A percentile compares a stretch with the other conserved stretches of the same genome.
These are phyloP conservation scores for Aspergillus funiculosus DNA, from an alignment of 495 filamentous ascomycete species.

Conservation along the genomic window DNA sequence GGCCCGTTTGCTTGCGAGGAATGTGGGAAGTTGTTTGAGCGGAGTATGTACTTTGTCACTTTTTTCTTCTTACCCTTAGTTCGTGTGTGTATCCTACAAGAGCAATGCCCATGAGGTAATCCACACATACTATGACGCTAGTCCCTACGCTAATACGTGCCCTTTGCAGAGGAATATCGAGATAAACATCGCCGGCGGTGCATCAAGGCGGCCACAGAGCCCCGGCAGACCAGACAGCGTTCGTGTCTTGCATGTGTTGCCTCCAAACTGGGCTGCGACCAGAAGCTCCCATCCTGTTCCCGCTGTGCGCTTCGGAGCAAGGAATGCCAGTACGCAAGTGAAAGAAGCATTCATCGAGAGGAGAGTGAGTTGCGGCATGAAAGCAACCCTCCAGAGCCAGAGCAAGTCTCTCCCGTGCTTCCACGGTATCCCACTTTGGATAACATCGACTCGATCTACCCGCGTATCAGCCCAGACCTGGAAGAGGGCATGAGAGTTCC, in stretches of 20 bases:
- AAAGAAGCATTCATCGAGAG: neutral
- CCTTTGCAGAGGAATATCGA: constrained; percentile 3
- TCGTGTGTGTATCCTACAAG: neutral
- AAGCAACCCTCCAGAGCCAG: neutral
- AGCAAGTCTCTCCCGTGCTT: neutral
- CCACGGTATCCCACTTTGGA: neutral
- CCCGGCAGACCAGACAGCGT: constrained; percentile 3
- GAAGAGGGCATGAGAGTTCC: neutral
- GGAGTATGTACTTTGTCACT: neutral
- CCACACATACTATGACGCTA: too few species aligned
- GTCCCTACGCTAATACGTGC: neutral
- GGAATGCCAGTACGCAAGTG: constrained; percentile 1
- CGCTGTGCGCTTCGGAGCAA: constrained; percentile 1
- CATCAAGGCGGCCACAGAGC: neutral
- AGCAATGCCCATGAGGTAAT: too few species aligned
- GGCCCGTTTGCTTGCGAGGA: constrained; percentile 2
- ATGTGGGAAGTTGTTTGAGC: constrained; percentile 4
- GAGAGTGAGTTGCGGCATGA: neutral
- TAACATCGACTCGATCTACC: neutral
- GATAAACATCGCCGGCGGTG: constrained; percentile 8
- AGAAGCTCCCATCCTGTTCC: constrained; percentile 1
- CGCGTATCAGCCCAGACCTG: neutral
- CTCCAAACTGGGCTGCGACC: constrained; percentile 6
- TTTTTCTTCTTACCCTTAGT: neutral
- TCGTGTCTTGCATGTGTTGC: constrained; percentile 5